Percentiles rank a stretch among this genome's conserved stretches.
Conservation (phyloP, 768 basidiomycete species). For the Hericium rajendrae region DNA sequence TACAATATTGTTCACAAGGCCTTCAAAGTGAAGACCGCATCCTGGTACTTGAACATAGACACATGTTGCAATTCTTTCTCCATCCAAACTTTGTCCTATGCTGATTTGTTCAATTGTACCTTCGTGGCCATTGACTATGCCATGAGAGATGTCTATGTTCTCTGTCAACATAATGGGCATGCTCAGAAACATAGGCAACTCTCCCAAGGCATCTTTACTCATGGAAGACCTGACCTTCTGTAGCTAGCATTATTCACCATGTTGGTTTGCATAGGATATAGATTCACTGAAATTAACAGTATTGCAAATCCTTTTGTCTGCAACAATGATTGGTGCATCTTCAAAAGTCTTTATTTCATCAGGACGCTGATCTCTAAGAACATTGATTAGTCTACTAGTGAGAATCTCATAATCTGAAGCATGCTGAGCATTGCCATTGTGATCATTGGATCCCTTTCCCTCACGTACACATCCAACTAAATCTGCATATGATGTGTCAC, state of each 20-base stretch:
- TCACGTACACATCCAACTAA: too few relatives aligned
- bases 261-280: not conserved
- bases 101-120: too few relatives aligned
- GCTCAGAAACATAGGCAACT: not conserved
- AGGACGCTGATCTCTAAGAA: not conserved
- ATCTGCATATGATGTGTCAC: too few relatives aligned
- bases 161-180: not conserved
- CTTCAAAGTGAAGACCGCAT: not conserved
- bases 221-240: not conserved
- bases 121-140: not conserved
- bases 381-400: not conserved
- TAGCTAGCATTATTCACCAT: not conserved
- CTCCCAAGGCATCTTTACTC: not conserved
- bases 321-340: not conserved
- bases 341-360: too few relatives aligned
- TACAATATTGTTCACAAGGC: not conserved
- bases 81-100: too few relatives aligned
- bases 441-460: too few relatives aligned
- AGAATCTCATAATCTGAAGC: not conserved
- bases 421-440: too few relatives aligned
- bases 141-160: too few relatives aligned
- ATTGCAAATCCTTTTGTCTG: not conserved
- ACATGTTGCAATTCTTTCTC: not conserved
- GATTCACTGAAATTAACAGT: not conserved
- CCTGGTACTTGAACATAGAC: not conserved